Evolutionary conservation across 75 land plant genomes (phyloP), one percentile per base, ranked within the genome.

Genomic region (Pinus tabuliformis): DNA sequence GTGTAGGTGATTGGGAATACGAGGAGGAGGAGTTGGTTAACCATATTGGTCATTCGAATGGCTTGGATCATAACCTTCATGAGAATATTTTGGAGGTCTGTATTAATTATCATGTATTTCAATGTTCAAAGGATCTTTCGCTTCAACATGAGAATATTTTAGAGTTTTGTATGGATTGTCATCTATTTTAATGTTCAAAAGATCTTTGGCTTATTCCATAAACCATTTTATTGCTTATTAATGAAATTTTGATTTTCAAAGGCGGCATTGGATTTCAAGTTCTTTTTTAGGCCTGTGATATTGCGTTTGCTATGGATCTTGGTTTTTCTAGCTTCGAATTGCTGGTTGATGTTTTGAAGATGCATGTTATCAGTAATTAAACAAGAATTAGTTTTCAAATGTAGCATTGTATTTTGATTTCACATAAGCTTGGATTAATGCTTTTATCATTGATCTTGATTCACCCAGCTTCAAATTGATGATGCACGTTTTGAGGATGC

Each of bases 401-500:
- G 71, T 3, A 42, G 71, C 12, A n/a, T 39, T 36, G 22, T 39
- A 39, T 68, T 42, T 42, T 14, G 3, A 68, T 9, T 68, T 39
- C 49, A 68, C 4, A 68, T 68, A 20, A 68, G 22, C 52, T 68
- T 6, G 11, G 39, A 12, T 39, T 30, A 37, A 68, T 76, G 75
- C 21, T 68, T 21, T 77, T 36, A 20, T 39, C 18, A 21, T 64
- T 12, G 28, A 52, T 26, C 52, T 62, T 13, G 8, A 56, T 45
- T 30, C 39, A 77, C 76, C 61, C 91, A 96, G 99, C 90, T 96
- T 20, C 90, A 85, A 57, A 86, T 93, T 58, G 83, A 90, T 72
- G 97, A 94, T 77, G 84, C 89, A 71, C 86, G 93, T 3, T 96
- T 96, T 84, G 95, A 94, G 74, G 99, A 96, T 85, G 99, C 99